These are phyloP conservation scores for Setaria italica DNA, from an alignment of 202 grass and related monocot genomes.

Conservation along the genomic window DNA sequence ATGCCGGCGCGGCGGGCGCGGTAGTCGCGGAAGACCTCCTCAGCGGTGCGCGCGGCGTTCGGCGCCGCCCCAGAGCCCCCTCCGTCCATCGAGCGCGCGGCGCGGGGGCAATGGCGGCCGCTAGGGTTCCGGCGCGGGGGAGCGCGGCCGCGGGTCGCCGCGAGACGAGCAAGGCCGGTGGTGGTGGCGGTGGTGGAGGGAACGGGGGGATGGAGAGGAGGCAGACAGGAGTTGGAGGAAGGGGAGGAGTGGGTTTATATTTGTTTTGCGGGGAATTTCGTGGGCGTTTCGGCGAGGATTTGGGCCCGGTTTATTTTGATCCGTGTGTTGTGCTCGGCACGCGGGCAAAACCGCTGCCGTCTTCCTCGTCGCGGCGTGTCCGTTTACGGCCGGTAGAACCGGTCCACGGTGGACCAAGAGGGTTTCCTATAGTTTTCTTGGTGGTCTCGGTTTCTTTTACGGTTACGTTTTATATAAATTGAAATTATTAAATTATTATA, in stretches of 20 bases:
- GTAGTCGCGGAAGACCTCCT: constrained; percentile 97
- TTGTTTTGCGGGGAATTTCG: constrained; percentile 37
- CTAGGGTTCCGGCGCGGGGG: constrained; percentile 35
- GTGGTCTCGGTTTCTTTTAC: neutral
- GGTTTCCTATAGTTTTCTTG: neutral
- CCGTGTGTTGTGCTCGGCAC: neutral
- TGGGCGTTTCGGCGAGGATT: constrained; percentile 50
- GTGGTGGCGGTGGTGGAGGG: constrained; percentile 25
- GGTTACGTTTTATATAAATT: neutral
- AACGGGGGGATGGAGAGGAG: constrained; percentile 24
- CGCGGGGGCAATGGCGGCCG: constrained; percentile 41
- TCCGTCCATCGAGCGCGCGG: constrained; percentile 63
- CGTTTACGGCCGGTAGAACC: neutral
- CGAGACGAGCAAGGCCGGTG: constrained; percentile 25
- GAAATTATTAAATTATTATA: too few species aligned
- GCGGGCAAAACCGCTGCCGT: neutral
- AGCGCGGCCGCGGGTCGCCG: constrained; percentile 28
- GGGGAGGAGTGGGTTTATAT: constrained; percentile 46
- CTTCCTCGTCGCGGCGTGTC: neutral
- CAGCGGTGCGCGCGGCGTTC: constrained; percentile 65
- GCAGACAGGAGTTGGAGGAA: neutral
- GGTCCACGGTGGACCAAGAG: constrained; percentile 15
- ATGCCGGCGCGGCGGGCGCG: constrained; percentile 86
- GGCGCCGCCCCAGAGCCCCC: constrained; percentile 51
- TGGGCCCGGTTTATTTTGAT: constrained; percentile 43